These are phyloP conservation scores for Ambrosiella xylebori DNA, from an alignment of 2,329 filamentous ascomycete species.

Conservation along the genomic window DNA sequence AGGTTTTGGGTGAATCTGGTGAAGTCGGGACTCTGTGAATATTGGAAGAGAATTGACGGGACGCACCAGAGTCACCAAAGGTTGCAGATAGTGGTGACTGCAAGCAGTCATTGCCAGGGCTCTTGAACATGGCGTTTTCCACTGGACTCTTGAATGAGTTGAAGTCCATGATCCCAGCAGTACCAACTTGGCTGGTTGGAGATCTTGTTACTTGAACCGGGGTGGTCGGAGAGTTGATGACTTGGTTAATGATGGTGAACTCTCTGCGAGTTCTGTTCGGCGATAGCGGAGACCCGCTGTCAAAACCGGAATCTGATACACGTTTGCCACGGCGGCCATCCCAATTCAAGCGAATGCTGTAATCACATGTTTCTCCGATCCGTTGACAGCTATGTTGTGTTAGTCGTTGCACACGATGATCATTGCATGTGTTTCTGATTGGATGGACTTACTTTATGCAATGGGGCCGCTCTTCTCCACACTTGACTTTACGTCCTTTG, in stretches of 20 bases:
- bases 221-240: slow-evolving; percentile 7
- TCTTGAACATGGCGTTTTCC: neutral
- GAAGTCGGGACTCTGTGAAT: slow-evolving; percentile 7
- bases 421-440: neutral
- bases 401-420: neutral
- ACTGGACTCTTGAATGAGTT: slow-evolving; percentile 4
- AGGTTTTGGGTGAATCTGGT: neutral
- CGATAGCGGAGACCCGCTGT: slow-evolving; percentile 14
- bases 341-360: slow-evolving; percentile 69
- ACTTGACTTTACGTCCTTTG: slow-evolving; percentile 58
- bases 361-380: slow-evolving; percentile 59
- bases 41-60: neutral
- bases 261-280: slow-evolving; percentile 18
- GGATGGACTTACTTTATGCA: slow-evolving; percentile 40
- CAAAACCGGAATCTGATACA: slow-evolving; percentile 10
- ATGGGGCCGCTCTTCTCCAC: slow-evolving; percentile 57
- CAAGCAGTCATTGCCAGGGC: neutral
- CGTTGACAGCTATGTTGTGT: slow-evolving; percentile 38
- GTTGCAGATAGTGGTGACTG: neutral
- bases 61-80: neutral
- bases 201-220: slow-evolving; percentile 2
- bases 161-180: slow-evolving; percentile 4
- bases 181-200: slow-evolving; percentile 2
- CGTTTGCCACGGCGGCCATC: slow-evolving; percentile 36
- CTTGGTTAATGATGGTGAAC: slow-evolving; percentile 22